These are phyloP conservation scores for Beauveria australis DNA, from an alignment of 2,329 filamentous ascomycete species.

Conservation along the genomic window DNA sequence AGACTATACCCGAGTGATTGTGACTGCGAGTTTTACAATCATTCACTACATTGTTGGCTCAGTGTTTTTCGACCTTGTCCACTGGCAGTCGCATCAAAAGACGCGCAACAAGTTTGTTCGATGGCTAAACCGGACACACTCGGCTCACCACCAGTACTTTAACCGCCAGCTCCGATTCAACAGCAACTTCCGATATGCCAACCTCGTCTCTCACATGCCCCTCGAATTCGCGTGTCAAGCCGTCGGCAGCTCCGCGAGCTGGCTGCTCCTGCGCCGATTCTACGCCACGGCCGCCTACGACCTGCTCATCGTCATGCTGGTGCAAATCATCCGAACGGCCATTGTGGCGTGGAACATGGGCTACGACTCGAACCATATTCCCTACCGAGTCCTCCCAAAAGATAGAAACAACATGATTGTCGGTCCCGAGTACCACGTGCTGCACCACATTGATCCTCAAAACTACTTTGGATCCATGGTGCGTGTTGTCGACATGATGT, in stretches of 20 bases:
- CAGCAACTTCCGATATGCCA: conserved; percentile 1
- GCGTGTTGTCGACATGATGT: conserved; percentile 13
- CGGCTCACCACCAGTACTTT: conserved; percentile 12
- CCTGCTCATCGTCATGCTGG: conserved; percentile 1
- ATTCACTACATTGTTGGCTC: conserved; percentile 10
- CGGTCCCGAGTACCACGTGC: conserved; percentile 14
- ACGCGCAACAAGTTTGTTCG: conserved; percentile 6
- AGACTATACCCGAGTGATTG: not conserved
- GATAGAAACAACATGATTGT: conserved; percentile 12
- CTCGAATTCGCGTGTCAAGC: conserved; percentile 10
- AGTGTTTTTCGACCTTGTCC: conserved; percentile 8
- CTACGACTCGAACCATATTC: conserved; percentile 14
- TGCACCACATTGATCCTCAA: conserved; percentile 16
- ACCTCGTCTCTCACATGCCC: conserved; percentile 10
- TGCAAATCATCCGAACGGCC: conserved; percentile 1
- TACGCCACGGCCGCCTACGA: not conserved
- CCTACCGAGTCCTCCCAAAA: conserved; percentile 10
- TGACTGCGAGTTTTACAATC: not conserved
- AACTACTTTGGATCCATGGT: conserved; percentile 16
- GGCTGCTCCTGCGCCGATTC: not conserved
- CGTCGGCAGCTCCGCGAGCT: conserved; percentile 7
- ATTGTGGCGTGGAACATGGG: conserved; percentile 13
- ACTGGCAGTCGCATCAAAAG: conserved; percentile 11
- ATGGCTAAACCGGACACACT: conserved; percentile 9
- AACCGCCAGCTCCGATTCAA: conserved; percentile 9